Evolutionary conservation across 495 filamentous ascomycete genomes (phyloP), one percentile per base, ranked within the genome.

Genomic region (Penicillium tannophilum): DNA sequence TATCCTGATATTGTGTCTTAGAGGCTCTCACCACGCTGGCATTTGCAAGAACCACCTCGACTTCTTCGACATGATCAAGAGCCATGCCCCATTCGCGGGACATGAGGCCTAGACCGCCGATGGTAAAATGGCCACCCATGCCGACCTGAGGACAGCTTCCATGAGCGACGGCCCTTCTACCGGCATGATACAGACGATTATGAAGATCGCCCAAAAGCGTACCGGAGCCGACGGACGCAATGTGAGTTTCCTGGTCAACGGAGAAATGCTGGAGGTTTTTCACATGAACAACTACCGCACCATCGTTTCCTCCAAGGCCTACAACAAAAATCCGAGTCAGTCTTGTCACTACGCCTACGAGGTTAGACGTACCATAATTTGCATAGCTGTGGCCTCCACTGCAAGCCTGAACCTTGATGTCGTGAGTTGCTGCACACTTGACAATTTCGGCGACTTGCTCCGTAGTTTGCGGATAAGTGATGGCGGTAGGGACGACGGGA

Each of bases 301-400:
- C 73, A 46, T 77, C 63, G 14, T 55, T 43, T 30, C 80, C 79
- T 33, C 80, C 81, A 4, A 85, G 67, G 14, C 83, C 82, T 68
- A 50, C 55, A 43, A 20, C 10, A 54, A 1, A 20, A 41, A 19
- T 11, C 23, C 6, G 23, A 6, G 0, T 23, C 4, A 64, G 43
- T 35, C 20, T 26, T 48, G 10, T 30, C 4, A 1, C 14, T 8
- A 19, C 1, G 10, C 19, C 24, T 1, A 36, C 12, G 9, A 30
- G 3, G 26, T 12, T 4, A 36, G 6, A 55, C 54, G 45, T 66
- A 70, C 71, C 72, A 62, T 82, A 82, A 5, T 83, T 86, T 2
- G 77, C 85, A 72, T 88, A 91, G 14, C 86, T 90, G 65, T 92
- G 90, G 1, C 90, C 90, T 14, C 90, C 90, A 41, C 83, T 84